These are phyloP conservation scores for Cordyceps militaris DNA, from an alignment of 2,329 filamentous ascomycete genomes.

Conservation along the genomic window DNA sequence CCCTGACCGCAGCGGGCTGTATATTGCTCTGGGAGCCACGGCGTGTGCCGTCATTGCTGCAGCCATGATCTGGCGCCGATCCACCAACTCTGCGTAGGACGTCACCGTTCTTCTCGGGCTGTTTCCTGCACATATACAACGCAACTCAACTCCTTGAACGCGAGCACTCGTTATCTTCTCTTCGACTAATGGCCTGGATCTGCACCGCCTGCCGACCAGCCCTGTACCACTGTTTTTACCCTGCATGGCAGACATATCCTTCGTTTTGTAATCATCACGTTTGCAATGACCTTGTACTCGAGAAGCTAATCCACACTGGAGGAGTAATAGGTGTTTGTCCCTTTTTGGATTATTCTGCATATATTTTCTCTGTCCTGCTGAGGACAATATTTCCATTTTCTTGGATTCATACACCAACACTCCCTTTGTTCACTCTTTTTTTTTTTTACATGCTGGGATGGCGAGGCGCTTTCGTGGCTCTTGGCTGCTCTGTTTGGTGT, in stretches of 20 bases:
- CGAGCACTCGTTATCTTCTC: background rate
- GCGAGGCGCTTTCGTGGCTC: background rate
- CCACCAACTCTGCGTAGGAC: constrained; percentile 39
- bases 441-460: background rate
- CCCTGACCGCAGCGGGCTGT: constrained; percentile 76
- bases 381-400: background rate
- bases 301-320: constrained; percentile 6
- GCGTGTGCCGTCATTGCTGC: constrained; percentile 57
- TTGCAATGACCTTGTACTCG: constrained; percentile 9
- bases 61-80: constrained; percentile 57
- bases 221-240: background rate
- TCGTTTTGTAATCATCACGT: constrained; percentile 11
- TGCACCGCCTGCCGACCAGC: background rate
- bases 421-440: background rate
- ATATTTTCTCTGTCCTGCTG: background rate
- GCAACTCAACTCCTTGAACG: constrained; percentile 7
- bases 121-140: background rate
- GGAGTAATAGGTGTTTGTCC: constrained; percentile 6
- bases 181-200: background rate
- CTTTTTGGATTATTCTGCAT: background rate
- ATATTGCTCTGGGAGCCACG: constrained; percentile 73
- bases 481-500: background rate
- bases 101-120: background rate
- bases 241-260: constrained; percentile 7
- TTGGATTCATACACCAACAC: background rate